A percentile compares a stretch with the other conserved stretches of the same genome.
These are phyloP conservation scores for Arthroderma sp. DNA, from an alignment of 2,329 filamentous ascomycete species.

Conservation along the genomic window DNA sequence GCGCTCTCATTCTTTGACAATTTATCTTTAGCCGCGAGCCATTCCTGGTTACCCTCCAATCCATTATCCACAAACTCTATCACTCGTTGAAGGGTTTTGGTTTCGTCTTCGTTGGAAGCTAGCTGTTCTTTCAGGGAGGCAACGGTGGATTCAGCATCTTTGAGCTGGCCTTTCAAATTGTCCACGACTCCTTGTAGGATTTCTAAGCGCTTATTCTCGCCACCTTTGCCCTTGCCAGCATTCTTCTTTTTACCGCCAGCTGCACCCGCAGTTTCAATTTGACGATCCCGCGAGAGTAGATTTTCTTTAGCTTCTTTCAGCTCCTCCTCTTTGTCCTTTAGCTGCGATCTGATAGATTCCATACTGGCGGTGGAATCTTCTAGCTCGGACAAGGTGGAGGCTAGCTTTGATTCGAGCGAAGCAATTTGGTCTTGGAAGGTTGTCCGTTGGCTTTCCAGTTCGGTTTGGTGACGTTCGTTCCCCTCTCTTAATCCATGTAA, in stretches of 20 bases:
- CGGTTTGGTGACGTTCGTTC: conserved; percentile 36
- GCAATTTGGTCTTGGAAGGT: conserved; percentile 30
- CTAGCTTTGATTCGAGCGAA: conserved; percentile 26
- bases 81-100: conserved; percentile 21
- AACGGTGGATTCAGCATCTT: conserved; percentile 39
- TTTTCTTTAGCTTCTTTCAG: conserved; percentile 20
- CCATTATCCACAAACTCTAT: conserved; percentile 30
- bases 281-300: neutral
- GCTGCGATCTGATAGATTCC: conserved; percentile 22
- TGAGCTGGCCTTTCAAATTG: conserved; percentile 41
- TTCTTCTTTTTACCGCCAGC: conserved; percentile 13
- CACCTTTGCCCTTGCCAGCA: conserved; percentile 19
- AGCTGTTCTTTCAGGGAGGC: conserved; percentile 33
- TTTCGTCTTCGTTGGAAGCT: conserved; percentile 23
- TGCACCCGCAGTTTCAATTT: neutral
- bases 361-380: conserved; percentile 18
- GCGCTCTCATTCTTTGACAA: conserved; percentile 20
- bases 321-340: conserved; percentile 30
- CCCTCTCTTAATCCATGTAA: conserved; percentile 42
- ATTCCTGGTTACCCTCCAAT: conserved; percentile 22
- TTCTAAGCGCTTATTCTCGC: conserved; percentile 39
- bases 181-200: conserved; percentile 44
- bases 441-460: conserved; percentile 33
- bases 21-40: conserved; percentile 23
- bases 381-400: conserved; percentile 20